Evolutionary conservation across 257 asterid species (phyloP), one percentile per base, ranked within the genome.

Genomic region (Capsicum baccatum): DNA sequence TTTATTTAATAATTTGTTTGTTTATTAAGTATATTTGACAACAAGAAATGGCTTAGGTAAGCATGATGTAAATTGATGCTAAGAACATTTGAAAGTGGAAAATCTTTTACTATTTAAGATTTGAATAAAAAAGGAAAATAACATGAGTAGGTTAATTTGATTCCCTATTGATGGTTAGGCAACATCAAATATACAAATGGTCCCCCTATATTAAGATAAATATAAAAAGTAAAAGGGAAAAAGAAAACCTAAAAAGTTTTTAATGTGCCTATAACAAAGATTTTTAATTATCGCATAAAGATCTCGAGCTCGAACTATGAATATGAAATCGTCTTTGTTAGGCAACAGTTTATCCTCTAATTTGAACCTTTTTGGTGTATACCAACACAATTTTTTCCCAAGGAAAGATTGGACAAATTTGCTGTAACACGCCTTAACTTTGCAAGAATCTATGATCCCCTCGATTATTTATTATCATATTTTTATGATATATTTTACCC

Each of bases 71-170:
- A 73, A 47, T 71, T 71, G 39, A 47, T 52, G 81, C 15, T 33
- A 52, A 44, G 26, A 81, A 19, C 82, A 83, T 58, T 60, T 39
- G 52, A 83, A 83, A 83, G 85, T 83, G 82, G 85, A 15, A 83
- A 83, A 83, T 83, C 37, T 83, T 56, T 83, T 35, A 60, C 48
- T 21, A 63, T 48, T 52, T 48, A 58, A 63, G 83, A 80, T 80
- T 37, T 80, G 73, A 69, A 83, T 69, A n/a, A n/a, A 57, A 57
- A 57, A 57, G 54, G 55, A 15, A 15, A n/a, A 37, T 58, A 79
- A 39, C 83, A 79, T 58, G 71, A 37, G 50, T 48, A 59, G 73
- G 19, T 37, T 42, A 54, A 80, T 44, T 21, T 44, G 42, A 80
- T 44, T 13, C 60, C 83, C 83, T 80, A 80, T 80, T 73, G 80